Conservation (phyloP, 805 yeast species). For the Wickerhamiella azymoides region DNA sequence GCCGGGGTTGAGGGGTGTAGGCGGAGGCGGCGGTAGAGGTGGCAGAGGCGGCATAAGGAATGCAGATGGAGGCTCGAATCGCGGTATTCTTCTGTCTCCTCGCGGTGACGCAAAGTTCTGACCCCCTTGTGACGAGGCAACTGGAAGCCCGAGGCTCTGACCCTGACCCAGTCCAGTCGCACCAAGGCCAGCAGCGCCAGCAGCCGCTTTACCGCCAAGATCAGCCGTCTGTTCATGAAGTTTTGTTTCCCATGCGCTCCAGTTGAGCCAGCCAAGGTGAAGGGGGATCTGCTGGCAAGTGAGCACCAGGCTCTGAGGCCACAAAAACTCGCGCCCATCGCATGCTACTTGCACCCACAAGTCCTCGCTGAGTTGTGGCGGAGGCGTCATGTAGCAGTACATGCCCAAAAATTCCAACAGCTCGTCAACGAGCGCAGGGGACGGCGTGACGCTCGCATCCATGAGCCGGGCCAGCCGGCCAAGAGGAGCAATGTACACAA, state of each 20-base stretch:
- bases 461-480: constrained; percentile 14
- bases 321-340: constrained; percentile 15
- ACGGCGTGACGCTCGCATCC: constrained; percentile 13
- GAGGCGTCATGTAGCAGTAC: neutral
- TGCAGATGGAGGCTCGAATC: neutral
- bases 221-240: constrained; percentile 12
- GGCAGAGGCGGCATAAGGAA: constrained; percentile 5
- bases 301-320: constrained; percentile 17
- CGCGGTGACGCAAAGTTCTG: too few relatives aligned
- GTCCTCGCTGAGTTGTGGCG: neutral
- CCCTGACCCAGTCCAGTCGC: too few relatives aligned
- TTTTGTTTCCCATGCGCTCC: constrained; percentile 10
- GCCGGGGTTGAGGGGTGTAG: neutral
- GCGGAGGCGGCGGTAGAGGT: constrained; percentile 10
- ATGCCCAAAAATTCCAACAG: constrained; percentile 9
- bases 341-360: constrained; percentile 16
- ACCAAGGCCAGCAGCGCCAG: too few relatives aligned
- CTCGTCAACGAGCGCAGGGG: constrained; percentile 13
- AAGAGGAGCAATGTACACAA: constrained; percentile 18
- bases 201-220: too few relatives aligned
- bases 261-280: constrained; percentile 9
- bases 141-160: too few relatives aligned
- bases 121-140: neutral
- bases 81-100: neutral
- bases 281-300: constrained; percentile 2